These are phyloP conservation scores for Fusarium graminum DNA, from an alignment of 2,329 filamentous ascomycete species.

Conservation along the genomic window DNA sequence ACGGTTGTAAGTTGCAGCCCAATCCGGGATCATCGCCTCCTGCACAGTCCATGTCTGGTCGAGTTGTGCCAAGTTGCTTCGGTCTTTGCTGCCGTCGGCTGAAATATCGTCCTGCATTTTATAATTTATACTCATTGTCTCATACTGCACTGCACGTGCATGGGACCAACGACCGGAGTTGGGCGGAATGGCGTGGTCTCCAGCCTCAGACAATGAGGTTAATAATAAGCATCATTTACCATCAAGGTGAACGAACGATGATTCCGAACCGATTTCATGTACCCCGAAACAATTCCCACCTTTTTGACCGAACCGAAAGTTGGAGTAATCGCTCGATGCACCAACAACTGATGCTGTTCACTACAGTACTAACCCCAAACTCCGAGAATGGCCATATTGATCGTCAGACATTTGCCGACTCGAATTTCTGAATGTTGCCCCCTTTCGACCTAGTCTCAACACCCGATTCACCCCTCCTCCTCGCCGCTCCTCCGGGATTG, in stretches of 20 bases:
- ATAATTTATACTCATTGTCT: too few relatives aligned
- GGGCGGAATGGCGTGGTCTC: constrained; percentile 34
- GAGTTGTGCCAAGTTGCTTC: constrained; percentile 20
- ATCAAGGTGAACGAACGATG: constrained; percentile 3
- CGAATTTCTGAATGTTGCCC: constrained; percentile 9
- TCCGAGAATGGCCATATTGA: constrained; percentile 15
- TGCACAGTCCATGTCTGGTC: constrained; percentile 20
- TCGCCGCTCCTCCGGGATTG: constrained; percentile 44
- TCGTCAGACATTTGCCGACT: constrained; percentile 18
- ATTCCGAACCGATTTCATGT: constrained; percentile 15
- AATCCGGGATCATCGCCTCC: constrained; percentile 19
- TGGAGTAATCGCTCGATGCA: constrained; percentile 18
- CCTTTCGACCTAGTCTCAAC: constrained; percentile 6
- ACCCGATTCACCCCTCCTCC: constrained; percentile 7
- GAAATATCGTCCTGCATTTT: constrained; percentile 24
- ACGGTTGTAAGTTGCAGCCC: not conserved
- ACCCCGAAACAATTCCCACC: constrained; percentile 5
- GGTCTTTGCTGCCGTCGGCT: constrained; percentile 27
- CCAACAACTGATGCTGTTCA: constrained; percentile 23
- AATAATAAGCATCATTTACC: constrained; percentile 11
- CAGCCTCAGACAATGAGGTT: constrained; percentile 16
- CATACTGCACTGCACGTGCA: not conserved
- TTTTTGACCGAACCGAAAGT: constrained; percentile 29
- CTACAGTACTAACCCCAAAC: constrained; percentile 14
- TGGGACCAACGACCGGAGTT: constrained; percentile 31